Evolutionary conservation across 192 early-diverging fungal species (phyloP), one percentile per base, ranked within the genome.

Genomic region (Paraglomus occultum): DNA sequence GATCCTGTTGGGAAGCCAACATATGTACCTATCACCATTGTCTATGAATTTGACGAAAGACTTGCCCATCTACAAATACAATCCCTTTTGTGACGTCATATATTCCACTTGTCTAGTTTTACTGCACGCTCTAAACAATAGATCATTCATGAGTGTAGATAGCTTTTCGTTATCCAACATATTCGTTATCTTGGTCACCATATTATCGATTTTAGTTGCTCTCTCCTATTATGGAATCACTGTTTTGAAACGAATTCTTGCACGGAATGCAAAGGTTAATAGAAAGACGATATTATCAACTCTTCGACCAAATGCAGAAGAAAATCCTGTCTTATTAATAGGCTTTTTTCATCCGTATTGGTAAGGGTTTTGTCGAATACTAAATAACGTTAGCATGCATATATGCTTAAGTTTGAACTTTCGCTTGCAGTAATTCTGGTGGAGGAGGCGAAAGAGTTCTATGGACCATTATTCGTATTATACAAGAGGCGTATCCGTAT

Each of bases 401-500:
- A 47, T 46, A 52, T 54, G 23, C 52, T 50, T 31, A 6, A 46
- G 51, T 12, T 5, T 46, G 23, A n/a, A 44, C 12, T 58, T 11
- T 22, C 43, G 20, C 15, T 42, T 15, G 17, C 71, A 90, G 89
- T 68, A 90, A 93, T 77, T 88, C 85, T 10, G 93, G 94, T 51
- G 97, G 96, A 42, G 97, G 97, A 17, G 97, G 97, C 6, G 97
- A 99, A 77, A 82, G 95, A 14, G 98, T 99, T 0, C 82, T 99
- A 7, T 99, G 98, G 98, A 88, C 85, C 0, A 86, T 90, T 31
- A 85, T 99, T 59, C 76, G 89, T 18, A 89, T 89, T 42, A 83
- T 98, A 53, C 91, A 95, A 71, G 68, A 82, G 44, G 74, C 86
- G 14, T 91, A 88, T 60, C 84, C 88, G 9, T 74, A 88, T 51